Evolutionary conservation across 495 filamentous ascomycete species (phyloP).

Genomic region (Melanomma pulvis-pyrius): DNA sequence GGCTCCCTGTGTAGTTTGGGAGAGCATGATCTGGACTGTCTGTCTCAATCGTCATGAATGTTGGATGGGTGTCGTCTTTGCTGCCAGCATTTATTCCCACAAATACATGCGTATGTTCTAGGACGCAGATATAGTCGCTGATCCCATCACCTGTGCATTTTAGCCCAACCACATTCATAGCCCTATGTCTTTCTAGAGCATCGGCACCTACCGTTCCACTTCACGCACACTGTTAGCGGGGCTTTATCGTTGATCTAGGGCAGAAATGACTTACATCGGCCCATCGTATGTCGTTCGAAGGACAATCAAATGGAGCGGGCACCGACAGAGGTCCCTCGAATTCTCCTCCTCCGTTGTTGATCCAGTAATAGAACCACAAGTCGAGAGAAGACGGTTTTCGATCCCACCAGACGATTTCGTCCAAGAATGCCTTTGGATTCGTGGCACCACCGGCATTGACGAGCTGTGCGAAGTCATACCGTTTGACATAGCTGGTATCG

Average conservation of each 20-base stretch:
- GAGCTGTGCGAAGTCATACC: background rate
- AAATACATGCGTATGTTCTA: background rate
- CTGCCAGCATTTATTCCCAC: background rate
- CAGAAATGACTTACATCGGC: constrained; percentile 9
- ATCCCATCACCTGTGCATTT: background rate
- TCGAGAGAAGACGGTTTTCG: background rate
- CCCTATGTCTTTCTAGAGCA: no score
- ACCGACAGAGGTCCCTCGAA: background rate
- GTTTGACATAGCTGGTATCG: background rate
- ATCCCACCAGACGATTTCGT: background rate
- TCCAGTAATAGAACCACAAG: background rate
- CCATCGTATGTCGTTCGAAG: constrained; percentile 1
- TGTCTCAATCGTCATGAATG: no score
- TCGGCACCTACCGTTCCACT: no score
- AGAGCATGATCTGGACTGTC: no score
- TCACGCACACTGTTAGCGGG: no score
- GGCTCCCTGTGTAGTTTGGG: background rate
- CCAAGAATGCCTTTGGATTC: background rate
- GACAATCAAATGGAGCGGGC: background rate
- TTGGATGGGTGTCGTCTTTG: background rate
- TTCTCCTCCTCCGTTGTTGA: background rate
- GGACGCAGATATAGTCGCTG: background rate
- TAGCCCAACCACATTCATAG: no score
- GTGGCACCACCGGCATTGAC: background rate
- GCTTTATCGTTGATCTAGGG: no score